Evolutionary conservation across 2,329 filamentous ascomycete species (phyloP), one percentile per base, ranked within the genome.

Genomic region (Cladosporium sphaerospermum): DNA sequence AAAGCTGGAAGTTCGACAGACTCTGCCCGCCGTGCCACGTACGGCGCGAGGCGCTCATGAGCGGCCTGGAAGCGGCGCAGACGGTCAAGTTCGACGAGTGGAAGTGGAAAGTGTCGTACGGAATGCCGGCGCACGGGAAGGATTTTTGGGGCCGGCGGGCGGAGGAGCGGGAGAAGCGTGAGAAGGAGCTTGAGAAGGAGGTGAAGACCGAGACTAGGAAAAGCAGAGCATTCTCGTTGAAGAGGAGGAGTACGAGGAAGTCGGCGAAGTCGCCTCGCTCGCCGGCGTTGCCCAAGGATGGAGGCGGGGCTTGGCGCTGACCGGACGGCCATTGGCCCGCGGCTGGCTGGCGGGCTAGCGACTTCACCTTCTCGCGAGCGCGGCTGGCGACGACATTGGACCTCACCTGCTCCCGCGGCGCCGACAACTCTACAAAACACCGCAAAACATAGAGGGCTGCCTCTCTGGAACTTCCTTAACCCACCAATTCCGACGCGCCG

Each of bases 101-200:
- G 67, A 63, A 62, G 52, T 73, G 71, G 71, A 71, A 69, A 54
- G 70, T 73, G 53, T 68, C 61, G 54, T 73, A 74, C 54, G 64
- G 61, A 9, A 57, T 64, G 57, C 64, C 61, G 54, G 52, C 59
- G 55, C 54, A 63, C 52, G 57, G 58, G 4, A 58, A 65, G 53
- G 51, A 70, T 58, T 60, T 60, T 60, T 62, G 63, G 62, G 46
- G 53, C 44, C 52, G 64, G 52, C 59, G 59, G 49, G 53, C 56
- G 48, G 55, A 61, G 19, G 61, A 61, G 59, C 59, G 57, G 23
- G 57, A 60, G 45, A 45, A 59, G 48, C 47, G 54, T 52, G 55
- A 59, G 56, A 52, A 54, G 56, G 50, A 52, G 46, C 42, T 16
- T 45, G 45, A 57, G 50, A 57, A 54, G 56, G 55, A 43, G 44